Conservation (phyloP, 306 rosid species). For the Quercus glauca region DNA sequence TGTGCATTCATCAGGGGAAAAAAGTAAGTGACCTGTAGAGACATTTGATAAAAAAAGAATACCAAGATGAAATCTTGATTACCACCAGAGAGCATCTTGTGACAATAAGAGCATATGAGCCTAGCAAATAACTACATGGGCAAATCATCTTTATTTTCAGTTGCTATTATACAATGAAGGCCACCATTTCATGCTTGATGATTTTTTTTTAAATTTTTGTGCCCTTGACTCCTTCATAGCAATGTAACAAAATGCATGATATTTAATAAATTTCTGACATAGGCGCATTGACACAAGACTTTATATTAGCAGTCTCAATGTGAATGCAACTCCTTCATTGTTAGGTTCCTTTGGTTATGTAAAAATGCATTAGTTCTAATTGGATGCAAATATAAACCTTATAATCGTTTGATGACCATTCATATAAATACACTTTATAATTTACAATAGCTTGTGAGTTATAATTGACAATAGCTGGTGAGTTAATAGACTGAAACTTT, state of each 20-base stretch:
- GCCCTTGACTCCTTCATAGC: background rate
- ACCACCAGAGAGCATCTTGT: background rate
- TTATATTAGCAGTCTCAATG: too few relatives aligned
- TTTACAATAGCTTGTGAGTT: too few relatives aligned
- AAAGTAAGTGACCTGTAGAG: background rate
- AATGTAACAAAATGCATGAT: background rate
- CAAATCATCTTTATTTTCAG: background rate
- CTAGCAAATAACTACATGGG: background rate
- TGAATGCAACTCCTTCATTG: too few relatives aligned
- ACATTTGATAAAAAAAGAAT: background rate
- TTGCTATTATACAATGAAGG: background rate
- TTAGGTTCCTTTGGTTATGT: too few relatives aligned
- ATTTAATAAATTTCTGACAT: background rate
- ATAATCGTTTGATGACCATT: too few relatives aligned
- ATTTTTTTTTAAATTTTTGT: background rate
- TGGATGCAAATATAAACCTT: too few relatives aligned
- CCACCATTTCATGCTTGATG: background rate
- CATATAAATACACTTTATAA: too few relatives aligned
- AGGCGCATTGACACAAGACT: too few relatives aligned
- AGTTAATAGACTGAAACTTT: too few relatives aligned
- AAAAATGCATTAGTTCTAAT: too few relatives aligned
- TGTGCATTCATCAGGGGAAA: constrained; percentile 18
- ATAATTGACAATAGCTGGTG: too few relatives aligned
- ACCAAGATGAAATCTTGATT: background rate
- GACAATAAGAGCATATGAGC: background rate